phyloP scores from a whole-genome alignment of 805 yeast species.

The Teunomyces cretensis region DNA sequence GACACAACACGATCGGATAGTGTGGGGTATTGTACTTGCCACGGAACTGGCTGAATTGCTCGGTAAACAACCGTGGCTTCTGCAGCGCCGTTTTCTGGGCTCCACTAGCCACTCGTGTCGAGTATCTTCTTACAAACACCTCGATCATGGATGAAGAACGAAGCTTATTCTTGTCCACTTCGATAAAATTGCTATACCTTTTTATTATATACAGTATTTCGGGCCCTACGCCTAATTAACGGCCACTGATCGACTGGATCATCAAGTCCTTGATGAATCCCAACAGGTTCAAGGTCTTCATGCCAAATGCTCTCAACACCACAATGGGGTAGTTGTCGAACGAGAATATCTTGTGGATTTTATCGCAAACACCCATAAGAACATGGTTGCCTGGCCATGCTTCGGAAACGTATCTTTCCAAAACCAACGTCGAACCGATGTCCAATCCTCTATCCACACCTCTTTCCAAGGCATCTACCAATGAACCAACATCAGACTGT shows the following conservation, averaged over 20 bases:
- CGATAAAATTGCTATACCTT: background rate
- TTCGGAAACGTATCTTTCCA: conserved; percentile 86
- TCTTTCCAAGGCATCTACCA: conserved; percentile 65
- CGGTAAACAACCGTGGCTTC: conserved; percentile 24
- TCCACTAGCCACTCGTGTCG: background rate
- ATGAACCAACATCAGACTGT: conserved; percentile 79
- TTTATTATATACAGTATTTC: conserved; percentile 1
- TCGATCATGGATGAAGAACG: background rate
- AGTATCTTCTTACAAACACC: background rate
- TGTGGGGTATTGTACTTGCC: conserved; percentile 57
- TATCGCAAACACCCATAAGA: conserved; percentile 85
- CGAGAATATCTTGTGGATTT: conserved; percentile 82
- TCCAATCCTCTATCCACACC: conserved; percentile 82
- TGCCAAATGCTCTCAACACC: conserved; percentile 70
- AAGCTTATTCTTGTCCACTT: background rate
- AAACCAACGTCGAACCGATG: conserved; percentile 74
- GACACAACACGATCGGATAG: conserved; percentile 78
- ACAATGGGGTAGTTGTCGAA: conserved; percentile 75
- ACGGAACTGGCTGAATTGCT: conserved; percentile 28
- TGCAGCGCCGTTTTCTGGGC: conserved; percentile 1
- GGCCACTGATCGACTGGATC: conserved; percentile 46
- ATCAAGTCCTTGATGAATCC: conserved; percentile 68
- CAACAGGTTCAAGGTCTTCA: conserved; percentile 63
- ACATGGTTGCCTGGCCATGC: conserved; percentile 79
- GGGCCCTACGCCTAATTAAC: conserved; percentile 10